phyloP scores from a whole-genome alignment of 495 filamentous ascomycete species.

The Lentithecium fluviatile region DNA sequence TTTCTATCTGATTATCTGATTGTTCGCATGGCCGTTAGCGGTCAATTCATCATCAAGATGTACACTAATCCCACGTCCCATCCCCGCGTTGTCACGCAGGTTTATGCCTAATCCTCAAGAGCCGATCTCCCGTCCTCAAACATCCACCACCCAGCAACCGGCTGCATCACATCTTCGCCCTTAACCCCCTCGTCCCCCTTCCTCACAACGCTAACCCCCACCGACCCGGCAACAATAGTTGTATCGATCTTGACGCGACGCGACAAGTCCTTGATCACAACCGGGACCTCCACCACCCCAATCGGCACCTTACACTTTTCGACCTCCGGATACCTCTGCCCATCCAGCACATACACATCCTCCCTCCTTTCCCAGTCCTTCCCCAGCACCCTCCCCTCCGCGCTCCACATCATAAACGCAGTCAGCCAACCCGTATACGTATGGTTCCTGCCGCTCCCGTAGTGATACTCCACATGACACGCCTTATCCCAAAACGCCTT shows the following conservation, averaged over 20 bases:
- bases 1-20: too few species aligned
- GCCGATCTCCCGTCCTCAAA: too few species aligned
- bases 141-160: background rate
- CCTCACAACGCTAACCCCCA: background rate
- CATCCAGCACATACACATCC: background rate
- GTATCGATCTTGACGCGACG: background rate
- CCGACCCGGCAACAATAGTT: background rate
- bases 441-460: background rate
- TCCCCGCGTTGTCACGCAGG: too few species aligned
- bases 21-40: too few species aligned
- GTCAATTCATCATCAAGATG: too few species aligned
- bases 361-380: background rate
- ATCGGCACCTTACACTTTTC: background rate
- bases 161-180: background rate
- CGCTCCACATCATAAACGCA: background rate
- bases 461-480: slow-evolving; percentile 26
- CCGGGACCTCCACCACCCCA: background rate
- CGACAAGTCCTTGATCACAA: background rate
- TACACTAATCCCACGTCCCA: too few species aligned
- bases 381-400: background rate
- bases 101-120: too few species aligned
- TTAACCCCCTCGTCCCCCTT: too few species aligned
- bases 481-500: slow-evolving; percentile 36
- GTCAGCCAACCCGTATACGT: background rate
- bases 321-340: background rate